Base-by-base conservation (phyloP, 495 filamentous ascomycete species). In the Penicillium canariense region DNA sequence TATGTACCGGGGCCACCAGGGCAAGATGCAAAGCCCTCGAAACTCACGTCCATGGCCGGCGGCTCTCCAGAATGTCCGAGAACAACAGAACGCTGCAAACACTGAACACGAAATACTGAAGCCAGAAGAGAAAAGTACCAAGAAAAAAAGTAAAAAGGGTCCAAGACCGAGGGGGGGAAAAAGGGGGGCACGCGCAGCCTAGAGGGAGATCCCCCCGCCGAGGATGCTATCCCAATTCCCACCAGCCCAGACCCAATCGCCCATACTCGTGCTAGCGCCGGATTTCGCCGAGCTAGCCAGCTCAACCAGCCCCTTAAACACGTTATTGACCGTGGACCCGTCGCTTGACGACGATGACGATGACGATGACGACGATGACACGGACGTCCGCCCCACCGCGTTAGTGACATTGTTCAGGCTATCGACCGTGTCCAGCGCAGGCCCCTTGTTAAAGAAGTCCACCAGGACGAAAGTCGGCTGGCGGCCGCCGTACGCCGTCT, bases 381-480 rank as follows among this genome's bases (percentile, higher is more conserved):
- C 65, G 15, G 62, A 58, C 15, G 60, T 67, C 9, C 78, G 71
- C 4, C 78, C 78, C 14, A 72, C 68, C 5, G 74, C 51, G 35
- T 71, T 65, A 32, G 69, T 74, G 39, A 90, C 81, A 23, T 80
- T 80, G 63, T 90, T 91, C 53, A 88, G 48, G 30, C 60, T 70
- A 64, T 90, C 86, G 4, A 87, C 84, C 0, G 82, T 78, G 1
- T 75, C 71, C 42, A 90, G 79, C 14, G 83, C 71, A 0, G 82
- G 75, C 0, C 86, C 88, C 40, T 82, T 69, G 53, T 87, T 81
- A 56, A 82, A 89, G 68, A 89, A 91, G 65, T 92, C 88, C 4
- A 91, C 86, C 18, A 92, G 74, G 42, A 90, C 77, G 54, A 88
- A 90, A 0, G 76, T 77, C 4, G 87, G 87, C 55, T 80, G 80